A percentile compares a stretch with the other conserved stretches of the same genome.
Evolutionary conservation across 2,329 filamentous ascomycete genomes (phyloP).

Genomic region (Trichoderma breve): DNA sequence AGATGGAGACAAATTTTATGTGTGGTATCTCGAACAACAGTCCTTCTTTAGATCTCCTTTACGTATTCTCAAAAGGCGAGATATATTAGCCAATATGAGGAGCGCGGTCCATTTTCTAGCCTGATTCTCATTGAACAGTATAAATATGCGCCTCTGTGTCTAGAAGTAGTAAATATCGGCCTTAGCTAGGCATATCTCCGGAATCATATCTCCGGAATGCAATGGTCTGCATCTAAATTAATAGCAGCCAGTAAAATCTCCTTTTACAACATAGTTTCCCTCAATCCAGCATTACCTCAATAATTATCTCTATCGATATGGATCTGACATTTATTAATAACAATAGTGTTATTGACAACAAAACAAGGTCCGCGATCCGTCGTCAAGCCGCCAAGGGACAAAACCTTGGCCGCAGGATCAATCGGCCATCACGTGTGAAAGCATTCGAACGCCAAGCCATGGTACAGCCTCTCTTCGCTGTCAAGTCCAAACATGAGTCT

Average conservation of each 20-base stretch:
- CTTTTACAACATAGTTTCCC: neutral
- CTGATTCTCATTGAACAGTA: neutral
- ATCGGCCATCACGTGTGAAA: neutral
- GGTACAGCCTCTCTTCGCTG: neutral
- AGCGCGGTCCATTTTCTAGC: neutral
- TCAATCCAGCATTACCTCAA: neutral
- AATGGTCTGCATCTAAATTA: neutral
- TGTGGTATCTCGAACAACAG: neutral
- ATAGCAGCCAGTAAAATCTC: neutral
- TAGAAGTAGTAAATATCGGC: neutral
- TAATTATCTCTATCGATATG: neutral
- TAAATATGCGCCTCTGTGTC: neutral
- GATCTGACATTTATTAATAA: neutral
- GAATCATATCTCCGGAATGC: neutral
- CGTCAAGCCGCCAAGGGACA: neutral
- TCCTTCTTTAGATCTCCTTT: neutral
- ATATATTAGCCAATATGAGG: neutral
- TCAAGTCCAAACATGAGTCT: neutral
- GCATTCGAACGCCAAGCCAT: neutral
- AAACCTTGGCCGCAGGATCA: neutral
- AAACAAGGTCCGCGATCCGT: neutral
- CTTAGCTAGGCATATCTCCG: neutral
- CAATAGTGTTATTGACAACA: neutral
- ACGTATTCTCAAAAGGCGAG: neutral
- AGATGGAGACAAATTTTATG: neutral